Percentiles rank a stretch among this genome's conserved stretches.
Evolutionary conservation across 164 flowering plant genomes (phyloP).

Genomic region (Nymphaea thermarum): DNA sequence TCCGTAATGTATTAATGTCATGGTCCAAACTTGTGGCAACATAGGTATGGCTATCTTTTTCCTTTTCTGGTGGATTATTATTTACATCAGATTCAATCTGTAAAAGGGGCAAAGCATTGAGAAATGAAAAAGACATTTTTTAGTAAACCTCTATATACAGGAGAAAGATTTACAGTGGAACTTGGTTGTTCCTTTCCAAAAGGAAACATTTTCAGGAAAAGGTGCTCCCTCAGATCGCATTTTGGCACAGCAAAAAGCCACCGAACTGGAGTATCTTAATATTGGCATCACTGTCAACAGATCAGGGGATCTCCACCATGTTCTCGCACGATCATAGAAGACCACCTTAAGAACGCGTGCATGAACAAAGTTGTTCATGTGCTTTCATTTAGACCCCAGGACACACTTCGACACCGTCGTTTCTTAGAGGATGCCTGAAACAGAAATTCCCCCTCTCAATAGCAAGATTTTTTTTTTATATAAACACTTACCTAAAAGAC

Average conservation of each 20-base stretch:
- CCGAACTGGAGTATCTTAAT: background rate
- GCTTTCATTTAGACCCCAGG: constrained; percentile 23
- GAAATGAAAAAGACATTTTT: no score
- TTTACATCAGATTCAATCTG: no score
- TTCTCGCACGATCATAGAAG: background rate
- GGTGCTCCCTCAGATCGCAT: background rate
- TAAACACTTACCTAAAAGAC: background rate
- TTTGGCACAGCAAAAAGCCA: background rate
- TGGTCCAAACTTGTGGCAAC: no score
- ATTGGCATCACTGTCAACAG: background rate
- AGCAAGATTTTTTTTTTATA: background rate
- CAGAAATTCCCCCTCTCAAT: background rate
- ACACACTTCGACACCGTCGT: constrained; percentile 26
- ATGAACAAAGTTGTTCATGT: constrained; percentile 10
- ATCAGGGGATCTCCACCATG: background rate
- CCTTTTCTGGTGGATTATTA: no score
- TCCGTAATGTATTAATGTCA: no score
- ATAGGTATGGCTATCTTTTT: no score
- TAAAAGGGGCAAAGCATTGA: no score
- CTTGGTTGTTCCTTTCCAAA: background rate
- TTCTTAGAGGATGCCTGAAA: constrained; percentile 20
- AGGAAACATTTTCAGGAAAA: background rate
- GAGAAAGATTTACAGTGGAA: background rate
- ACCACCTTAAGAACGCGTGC: background rate
- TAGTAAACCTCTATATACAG: background rate